Evolutionary conservation across 2,329 filamentous ascomycete species (phyloP), one percentile per base, ranked within the genome.

Genomic region (Penicillium nordicum): DNA sequence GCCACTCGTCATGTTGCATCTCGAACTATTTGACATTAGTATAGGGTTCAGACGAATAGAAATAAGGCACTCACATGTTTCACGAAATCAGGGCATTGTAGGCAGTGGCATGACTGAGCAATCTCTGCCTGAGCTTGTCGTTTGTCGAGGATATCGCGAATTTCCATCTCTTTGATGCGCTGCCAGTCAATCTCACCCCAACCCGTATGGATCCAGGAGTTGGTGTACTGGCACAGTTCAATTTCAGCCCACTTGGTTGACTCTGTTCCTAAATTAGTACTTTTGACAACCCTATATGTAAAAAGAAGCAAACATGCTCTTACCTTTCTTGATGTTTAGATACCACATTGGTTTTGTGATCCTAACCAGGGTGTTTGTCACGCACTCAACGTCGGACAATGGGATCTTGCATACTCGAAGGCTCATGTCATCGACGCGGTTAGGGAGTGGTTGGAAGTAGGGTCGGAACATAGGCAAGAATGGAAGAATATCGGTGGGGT

Each of bases 1-100:
- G 82, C 92, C 93, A 97, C 75, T 97, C 90, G 69, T 97, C 91
- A 69, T 99, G 92, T 68, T 92, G 90, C 89, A 96, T 95, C 60
- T 92, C 89, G 71, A 94, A 97, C 88, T 93, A 58, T 38, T 32
- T 55, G 44, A 34, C 29, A 18, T 57, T 25, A 54, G 34, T 40
- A 50, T 30, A 12, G 12, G 46, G 9, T 48, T 21, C 10, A 25
- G 3, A 32, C 9, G 2, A 44, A 42, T 29, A 30, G 27, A 16
- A 34, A 21, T n/a, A 16, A 6, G 3, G 21, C 8, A 82, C 88
- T 81, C 78, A 92, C 89, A 72, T 99, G 94, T 74, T 95, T 93
- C 60, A 94, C 72, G 74, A 97, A 96, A 49, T 88, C 75, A 0
- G 87, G 84, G 68, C 94, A 99, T 37, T 80, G 75, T 23, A 89